These are phyloP conservation scores for Torulaspora pretoriensis DNA, from an alignment of 1,139 yeast species.

Conservation along the genomic window DNA sequence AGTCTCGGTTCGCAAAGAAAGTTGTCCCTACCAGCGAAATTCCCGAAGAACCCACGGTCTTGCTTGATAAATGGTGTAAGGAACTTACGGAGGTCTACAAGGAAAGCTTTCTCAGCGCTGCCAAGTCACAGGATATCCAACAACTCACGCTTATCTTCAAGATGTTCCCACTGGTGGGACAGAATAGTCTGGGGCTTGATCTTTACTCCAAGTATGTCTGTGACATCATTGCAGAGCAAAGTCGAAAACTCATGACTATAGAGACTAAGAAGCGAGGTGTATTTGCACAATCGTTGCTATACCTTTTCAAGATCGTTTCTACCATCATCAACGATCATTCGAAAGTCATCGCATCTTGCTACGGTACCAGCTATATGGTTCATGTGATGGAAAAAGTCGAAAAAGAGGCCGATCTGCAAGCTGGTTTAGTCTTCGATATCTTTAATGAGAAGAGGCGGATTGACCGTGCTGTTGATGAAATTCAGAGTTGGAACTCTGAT, in stretches of 20 bases:
- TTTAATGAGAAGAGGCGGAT: conserved; percentile 52
- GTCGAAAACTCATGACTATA: conserved; percentile 44
- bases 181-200: conserved; percentile 65
- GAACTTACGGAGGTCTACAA: conserved; percentile 56
- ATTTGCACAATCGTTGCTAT: conserved; percentile 67
- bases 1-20: conserved; percentile 70
- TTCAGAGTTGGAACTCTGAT: conserved; percentile 30
- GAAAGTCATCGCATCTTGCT: conserved; percentile 66
- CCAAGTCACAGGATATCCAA: conserved; percentile 57
- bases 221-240: conserved; percentile 74
- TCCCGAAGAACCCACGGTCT: conserved; percentile 70
- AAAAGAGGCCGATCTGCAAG: conserved; percentile 84
- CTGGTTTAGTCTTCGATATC: conserved; percentile 82
- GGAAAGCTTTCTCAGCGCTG: conserved; percentile 65
- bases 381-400: conserved; percentile 71
- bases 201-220: conserved; percentile 85
- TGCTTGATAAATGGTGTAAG: conserved; percentile 55
- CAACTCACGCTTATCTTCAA: conserved; percentile 64
- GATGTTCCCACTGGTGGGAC: conserved; percentile 79
- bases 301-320: conserved; percentile 80
- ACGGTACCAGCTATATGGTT: conserved; percentile 62
- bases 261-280: conserved; percentile 38
- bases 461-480: conserved; percentile 52
- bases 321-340: conserved; percentile 83
- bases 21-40: conserved; percentile 88